Conservation (phyloP, 83 land plant species). For the Isoetes engelmannii region DNA sequence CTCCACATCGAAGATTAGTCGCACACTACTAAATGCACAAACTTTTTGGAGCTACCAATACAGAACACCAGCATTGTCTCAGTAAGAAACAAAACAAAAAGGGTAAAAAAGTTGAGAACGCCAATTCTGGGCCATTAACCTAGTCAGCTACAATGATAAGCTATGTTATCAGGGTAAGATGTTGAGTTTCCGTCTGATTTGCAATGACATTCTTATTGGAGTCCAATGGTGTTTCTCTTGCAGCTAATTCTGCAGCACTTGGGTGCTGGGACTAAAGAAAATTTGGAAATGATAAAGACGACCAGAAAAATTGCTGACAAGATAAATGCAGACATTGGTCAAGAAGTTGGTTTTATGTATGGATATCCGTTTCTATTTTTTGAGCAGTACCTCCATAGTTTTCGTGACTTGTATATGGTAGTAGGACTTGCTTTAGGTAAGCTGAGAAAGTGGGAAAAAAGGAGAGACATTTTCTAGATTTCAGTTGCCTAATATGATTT, state of each 20-base stretch:
- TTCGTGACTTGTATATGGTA: constrained; percentile 33
- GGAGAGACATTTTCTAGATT: not conserved
- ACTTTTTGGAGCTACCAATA: no score
- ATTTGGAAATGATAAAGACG: constrained; percentile 31
- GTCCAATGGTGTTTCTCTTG: not conserved
- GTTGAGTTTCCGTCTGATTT: no score
- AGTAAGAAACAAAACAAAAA: no score
- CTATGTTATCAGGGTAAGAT: no score
- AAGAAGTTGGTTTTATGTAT: constrained; percentile 29
- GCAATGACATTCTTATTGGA: no score
- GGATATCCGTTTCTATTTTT: constrained; percentile 46
- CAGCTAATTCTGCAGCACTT: constrained; percentile 38
- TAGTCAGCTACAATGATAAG: no score
- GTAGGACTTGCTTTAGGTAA: constrained; percentile 39
- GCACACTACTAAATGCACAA: no score
- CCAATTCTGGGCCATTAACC: no score
- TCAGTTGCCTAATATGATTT: not conserved
- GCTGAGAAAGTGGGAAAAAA: not conserved
- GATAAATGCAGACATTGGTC: constrained; percentile 26
- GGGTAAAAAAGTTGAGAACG: no score
- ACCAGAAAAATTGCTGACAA: constrained; percentile 28
- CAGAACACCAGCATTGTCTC: no score
- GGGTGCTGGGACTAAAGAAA: constrained; percentile 31
- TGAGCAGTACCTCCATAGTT: constrained; percentile 47
- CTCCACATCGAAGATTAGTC: no score